Conservation (phyloP, 2,329 filamentous ascomycete species). For the Meredithiella fracta region DNA sequence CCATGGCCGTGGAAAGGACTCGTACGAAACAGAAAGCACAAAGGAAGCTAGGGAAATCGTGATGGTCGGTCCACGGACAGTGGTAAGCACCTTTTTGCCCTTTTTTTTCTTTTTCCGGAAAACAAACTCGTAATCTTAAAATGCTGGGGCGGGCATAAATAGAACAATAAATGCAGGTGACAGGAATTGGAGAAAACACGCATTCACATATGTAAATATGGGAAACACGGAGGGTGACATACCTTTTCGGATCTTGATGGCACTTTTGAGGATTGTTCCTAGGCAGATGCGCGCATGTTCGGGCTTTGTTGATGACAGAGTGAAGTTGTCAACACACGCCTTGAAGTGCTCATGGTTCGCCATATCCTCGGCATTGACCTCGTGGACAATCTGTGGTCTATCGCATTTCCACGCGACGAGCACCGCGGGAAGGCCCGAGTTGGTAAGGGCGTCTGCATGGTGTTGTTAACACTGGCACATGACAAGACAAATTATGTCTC, state of each 20-base stretch:
- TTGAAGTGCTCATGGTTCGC: slow-evolving; percentile 46
- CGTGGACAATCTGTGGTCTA: slow-evolving; percentile 48
- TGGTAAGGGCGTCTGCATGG: slow-evolving; percentile 52
- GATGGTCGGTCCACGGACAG: too few relatives aligned
- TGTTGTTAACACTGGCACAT: too few relatives aligned
- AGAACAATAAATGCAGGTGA: neutral
- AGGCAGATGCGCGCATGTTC: slow-evolving; percentile 63
- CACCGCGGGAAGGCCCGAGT: slow-evolving; percentile 56
- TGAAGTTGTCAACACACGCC: slow-evolving; percentile 54
- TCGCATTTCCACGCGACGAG: slow-evolving; percentile 88
- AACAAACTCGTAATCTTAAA: too few relatives aligned
- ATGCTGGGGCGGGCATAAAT: too few relatives aligned
- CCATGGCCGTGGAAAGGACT: neutral
- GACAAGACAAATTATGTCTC: neutral
- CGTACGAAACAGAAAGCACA: neutral
- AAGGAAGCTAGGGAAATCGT: too few relatives aligned
- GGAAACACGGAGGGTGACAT: slow-evolving; percentile 14
- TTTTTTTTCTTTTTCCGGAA: too few relatives aligned
- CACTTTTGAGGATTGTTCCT: slow-evolving; percentile 54
- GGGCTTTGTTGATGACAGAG: slow-evolving; percentile 52
- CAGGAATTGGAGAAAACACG: neutral
- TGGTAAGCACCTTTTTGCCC: too few relatives aligned
- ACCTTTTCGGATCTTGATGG: slow-evolving; percentile 55
- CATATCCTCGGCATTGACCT: slow-evolving; percentile 53
- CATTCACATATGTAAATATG: neutral